Evolutionary conservation across 148 eudicot genomes (phyloP).

Genomic region (Nepenthes gracilis): DNA sequence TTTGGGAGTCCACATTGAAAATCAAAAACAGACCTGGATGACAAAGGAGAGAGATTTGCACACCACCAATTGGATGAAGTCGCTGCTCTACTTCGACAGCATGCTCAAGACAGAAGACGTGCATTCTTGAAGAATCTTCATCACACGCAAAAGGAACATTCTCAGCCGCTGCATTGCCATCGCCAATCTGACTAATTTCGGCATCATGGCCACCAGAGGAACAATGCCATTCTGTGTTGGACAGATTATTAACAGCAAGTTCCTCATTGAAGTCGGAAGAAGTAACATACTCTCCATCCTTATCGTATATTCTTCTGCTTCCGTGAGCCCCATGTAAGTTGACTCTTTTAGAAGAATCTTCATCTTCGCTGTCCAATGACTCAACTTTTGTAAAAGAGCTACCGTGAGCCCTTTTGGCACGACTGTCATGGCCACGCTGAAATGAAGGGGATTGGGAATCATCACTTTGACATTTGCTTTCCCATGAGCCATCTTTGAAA

Average conservation of each 20-base stretch:
- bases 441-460: constrained; percentile 21
- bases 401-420: constrained; percentile 13
- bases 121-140: constrained; percentile 85
- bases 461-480: constrained; percentile 24
- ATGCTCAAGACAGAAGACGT: constrained; percentile 93
- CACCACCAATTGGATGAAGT: constrained; percentile 71
- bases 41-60: constrained; percentile 70
- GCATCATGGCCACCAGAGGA: constrained; percentile 15
- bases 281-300: constrained; percentile 18
- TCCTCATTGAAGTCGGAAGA: constrained; percentile 28
- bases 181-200: constrained; percentile 9
- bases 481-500: constrained; percentile 24
- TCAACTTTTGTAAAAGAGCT: constrained; percentile 11
- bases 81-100: constrained; percentile 71
- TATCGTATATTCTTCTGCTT: constrained; percentile 16
- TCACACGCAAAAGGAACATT: constrained; percentile 29
- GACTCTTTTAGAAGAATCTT: constrained; percentile 14
- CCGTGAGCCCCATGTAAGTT: constrained; percentile 17
- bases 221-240: constrained; percentile 19
- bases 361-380: constrained; percentile 22
- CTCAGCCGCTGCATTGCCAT: constrained; percentile 10
- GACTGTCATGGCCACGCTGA: constrained; percentile 19
- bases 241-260: constrained; percentile 20
- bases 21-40: constrained; percentile 62
- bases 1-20: neutral